phyloP scores from a whole-genome alignment of 2,329 filamentous ascomycete genomes.

The Rachicladosporium sp. region DNA sequence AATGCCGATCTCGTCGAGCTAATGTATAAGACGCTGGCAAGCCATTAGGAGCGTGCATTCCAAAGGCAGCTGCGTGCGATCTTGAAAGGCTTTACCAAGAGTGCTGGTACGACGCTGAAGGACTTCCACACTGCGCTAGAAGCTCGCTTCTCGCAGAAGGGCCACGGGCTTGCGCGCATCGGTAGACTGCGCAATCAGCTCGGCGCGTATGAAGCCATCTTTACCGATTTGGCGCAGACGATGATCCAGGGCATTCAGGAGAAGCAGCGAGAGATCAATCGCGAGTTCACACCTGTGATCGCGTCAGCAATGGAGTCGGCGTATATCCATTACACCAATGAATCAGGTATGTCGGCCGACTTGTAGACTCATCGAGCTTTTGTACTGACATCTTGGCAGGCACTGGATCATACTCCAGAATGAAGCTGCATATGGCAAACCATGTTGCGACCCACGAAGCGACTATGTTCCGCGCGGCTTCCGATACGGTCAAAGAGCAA shows the following conservation, averaged over 20 bases:
- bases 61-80: slow-evolving; percentile 30
- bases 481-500: slow-evolving; percentile 27
- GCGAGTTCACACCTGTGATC: slow-evolving; percentile 41
- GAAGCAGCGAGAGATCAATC: slow-evolving; percentile 40
- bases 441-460: slow-evolving; percentile 31
- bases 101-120: slow-evolving; percentile 22
- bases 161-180: slow-evolving; percentile 29
- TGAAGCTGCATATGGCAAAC: slow-evolving; percentile 38
- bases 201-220: slow-evolving; percentile 27
- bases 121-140: slow-evolving; percentile 34
- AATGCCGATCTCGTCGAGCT: slow-evolving; percentile 28
- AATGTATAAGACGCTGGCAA: slow-evolving; percentile 28
- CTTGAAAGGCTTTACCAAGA: slow-evolving; percentile 25
- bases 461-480: slow-evolving; percentile 40
- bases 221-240: slow-evolving; percentile 25
- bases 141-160: slow-evolving; percentile 25
- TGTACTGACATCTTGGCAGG: slow-evolving; percentile 17
- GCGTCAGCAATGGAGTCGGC: slow-evolving; percentile 31
- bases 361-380: slow-evolving; percentile 9
- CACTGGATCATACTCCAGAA: slow-evolving; percentile 36
- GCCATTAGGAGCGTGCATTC: slow-evolving; percentile 33
- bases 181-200: slow-evolving; percentile 31
- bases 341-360: slow-evolving; percentile 21
- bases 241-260: slow-evolving; percentile 30
- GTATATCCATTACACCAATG: slow-evolving; percentile 34